Conservation (phyloP, 2,329 filamentous ascomycete species). For the Monilinia fructicola region DNA sequence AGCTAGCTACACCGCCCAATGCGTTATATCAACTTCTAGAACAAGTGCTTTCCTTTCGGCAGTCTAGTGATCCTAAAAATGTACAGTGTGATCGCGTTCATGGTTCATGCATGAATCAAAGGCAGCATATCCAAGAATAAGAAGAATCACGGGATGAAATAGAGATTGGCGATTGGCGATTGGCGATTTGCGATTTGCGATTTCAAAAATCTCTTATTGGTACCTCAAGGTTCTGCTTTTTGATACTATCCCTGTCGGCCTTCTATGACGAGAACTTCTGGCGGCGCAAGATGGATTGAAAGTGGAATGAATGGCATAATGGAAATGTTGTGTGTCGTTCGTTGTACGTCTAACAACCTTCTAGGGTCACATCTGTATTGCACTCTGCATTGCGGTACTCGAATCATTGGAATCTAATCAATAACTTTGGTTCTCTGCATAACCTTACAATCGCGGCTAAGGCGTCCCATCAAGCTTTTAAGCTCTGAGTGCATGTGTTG, state of each 20-base stretch:
- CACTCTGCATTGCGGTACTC: not conserved
- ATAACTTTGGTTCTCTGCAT: no score
- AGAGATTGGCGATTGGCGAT: not conserved
- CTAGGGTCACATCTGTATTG: not conserved
- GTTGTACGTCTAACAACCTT: not conserved
- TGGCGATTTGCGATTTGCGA: not conserved
- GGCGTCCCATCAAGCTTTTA: not conserved
- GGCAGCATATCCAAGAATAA: constrained; percentile 1
- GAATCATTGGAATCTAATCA: no score
- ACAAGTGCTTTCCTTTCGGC: not conserved
- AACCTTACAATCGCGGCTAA: not conserved
- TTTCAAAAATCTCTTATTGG: no score
- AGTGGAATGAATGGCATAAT: not conserved
- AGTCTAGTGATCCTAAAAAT: not conserved
- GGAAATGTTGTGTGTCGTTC: not conserved
- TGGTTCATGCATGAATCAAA: constrained; percentile 18
- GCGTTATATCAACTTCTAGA: constrained; percentile 10
- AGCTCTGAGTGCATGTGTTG: no score
- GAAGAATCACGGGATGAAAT: not conserved
- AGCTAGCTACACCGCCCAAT: constrained; percentile 10
- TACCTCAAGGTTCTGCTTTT: not conserved
- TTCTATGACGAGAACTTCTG: not conserved
- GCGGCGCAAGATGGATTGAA: not conserved
- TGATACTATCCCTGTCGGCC: not conserved
- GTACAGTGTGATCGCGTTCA: constrained; percentile 5